phyloP scores from a whole-genome alignment of 352 stramenopile genomes.

The Phytophthora ohioensis region DNA sequence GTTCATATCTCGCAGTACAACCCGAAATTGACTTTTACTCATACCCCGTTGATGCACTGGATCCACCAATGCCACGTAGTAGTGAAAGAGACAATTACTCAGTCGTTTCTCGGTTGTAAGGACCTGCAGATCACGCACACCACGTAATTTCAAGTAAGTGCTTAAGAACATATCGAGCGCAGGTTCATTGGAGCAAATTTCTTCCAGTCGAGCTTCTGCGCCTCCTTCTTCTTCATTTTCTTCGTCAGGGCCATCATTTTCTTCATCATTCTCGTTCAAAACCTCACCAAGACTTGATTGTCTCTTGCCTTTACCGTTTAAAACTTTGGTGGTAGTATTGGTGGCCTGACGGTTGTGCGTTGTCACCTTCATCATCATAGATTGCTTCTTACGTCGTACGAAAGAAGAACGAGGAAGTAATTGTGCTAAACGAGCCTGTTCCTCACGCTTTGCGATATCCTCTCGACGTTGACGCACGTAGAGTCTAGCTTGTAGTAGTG shows the following conservation, averaged over 20 bases:
- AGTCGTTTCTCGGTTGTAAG: conserved; percentile 70
- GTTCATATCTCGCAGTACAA: conserved; percentile 58
- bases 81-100: conserved; percentile 74
- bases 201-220: conserved; percentile 47
- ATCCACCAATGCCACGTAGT: conserved; percentile 68
- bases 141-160: conserved; percentile 57
- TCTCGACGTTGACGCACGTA: conserved; percentile 58
- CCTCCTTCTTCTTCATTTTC: conserved; percentile 38
- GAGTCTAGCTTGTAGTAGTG: conserved; percentile 45
- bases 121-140: conserved; percentile 57
- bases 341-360: conserved; percentile 37
- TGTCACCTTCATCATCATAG: conserved; percentile 68
- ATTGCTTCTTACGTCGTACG: conserved; percentile 72
- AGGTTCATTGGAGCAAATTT: conserved; percentile 63
- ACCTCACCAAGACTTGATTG: conserved; percentile 24
- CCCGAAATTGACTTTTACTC: conserved; percentile 75
- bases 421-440: conserved; percentile 64
- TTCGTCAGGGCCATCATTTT: conserved; percentile 19
- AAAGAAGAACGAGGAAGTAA: conserved; percentile 73
- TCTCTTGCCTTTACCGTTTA: conserved; percentile 10
- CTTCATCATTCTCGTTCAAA: conserved; percentile 32
- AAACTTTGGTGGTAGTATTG: conserved; percentile 11
- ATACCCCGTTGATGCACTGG: conserved; percentile 53
- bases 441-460: conserved; percentile 64
- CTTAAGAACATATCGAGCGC: conserved; percentile 67